Conservation (phyloP, 23 red algal genomes). For the Cyanidiococcus yangmingshanensis region DNA sequence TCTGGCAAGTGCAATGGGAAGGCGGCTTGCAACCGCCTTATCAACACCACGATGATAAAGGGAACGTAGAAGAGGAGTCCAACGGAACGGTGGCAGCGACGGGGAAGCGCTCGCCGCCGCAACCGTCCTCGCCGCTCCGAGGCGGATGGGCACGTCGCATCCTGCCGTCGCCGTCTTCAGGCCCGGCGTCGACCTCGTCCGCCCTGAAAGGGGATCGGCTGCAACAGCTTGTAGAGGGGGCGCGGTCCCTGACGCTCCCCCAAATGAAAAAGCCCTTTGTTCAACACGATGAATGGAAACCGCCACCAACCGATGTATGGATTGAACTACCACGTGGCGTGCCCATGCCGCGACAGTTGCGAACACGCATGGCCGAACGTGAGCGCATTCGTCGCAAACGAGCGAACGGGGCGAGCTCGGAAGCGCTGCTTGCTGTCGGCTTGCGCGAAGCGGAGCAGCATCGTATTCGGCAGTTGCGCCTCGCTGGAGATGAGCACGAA, state of each 20-base stretch:
- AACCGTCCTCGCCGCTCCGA: too few relatives aligned
- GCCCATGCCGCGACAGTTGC: neutral
- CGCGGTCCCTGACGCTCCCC: constrained; percentile 1
- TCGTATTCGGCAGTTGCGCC: constrained; percentile 1
- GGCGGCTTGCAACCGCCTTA: neutral
- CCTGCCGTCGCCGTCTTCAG: neutral
- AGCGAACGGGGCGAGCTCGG: neutral
- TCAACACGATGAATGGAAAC: constrained; percentile 7
- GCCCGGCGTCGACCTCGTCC: neutral
- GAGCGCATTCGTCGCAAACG: constrained; percentile 4
- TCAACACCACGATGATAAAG: constrained; percentile 1
- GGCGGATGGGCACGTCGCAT: neutral
- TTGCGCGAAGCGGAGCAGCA: neutral
- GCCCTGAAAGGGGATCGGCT: neutral
- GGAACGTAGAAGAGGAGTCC: neutral
- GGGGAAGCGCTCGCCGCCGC: neutral
- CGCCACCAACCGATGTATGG: neutral
- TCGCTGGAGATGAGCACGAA: neutral
- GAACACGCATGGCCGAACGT: neutral
- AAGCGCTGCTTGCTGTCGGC: neutral
- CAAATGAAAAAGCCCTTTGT: constrained; percentile 9
- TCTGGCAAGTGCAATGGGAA: constrained; percentile 15
- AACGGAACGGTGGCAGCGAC: neutral
- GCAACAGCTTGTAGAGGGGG: neutral
- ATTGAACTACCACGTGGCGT: constrained; percentile 6